These are phyloP conservation scores for Graphilbum fragrans DNA, from an alignment of 2,329 filamentous ascomycete species.

Conservation along the genomic window DNA sequence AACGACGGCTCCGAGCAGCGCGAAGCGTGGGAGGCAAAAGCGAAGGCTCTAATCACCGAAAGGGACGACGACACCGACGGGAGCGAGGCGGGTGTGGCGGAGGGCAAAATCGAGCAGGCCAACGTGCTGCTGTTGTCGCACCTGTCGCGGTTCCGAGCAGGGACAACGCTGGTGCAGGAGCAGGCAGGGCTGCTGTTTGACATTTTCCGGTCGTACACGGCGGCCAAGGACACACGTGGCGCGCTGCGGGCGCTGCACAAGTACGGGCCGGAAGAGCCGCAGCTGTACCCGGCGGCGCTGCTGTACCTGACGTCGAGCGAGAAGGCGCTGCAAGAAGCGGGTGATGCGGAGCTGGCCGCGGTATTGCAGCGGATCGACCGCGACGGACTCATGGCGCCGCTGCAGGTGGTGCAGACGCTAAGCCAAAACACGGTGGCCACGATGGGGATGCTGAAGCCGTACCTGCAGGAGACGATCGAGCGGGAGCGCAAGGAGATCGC, in stretches of 20 bases:
- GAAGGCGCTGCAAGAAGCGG: conserved; percentile 71
- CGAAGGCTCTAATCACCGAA: conserved; percentile 67
- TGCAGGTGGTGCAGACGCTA: conserved; percentile 92
- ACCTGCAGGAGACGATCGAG: conserved; percentile 79
- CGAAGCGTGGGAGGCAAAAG: conserved; percentile 79
- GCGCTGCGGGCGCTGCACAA: conserved; percentile 83
- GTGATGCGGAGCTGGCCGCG: conserved; percentile 63
- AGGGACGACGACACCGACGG: conserved; percentile 34
- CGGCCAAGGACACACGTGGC: conserved; percentile 80
- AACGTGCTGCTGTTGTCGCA: conserved; percentile 90
- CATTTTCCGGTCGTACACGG: conserved; percentile 92
- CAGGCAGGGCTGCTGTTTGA: conserved; percentile 85
- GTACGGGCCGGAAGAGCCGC: conserved; percentile 83
- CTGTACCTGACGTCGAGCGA: conserved; percentile 86
- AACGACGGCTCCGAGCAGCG: conserved; percentile 55
- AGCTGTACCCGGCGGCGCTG: conserved; percentile 83
- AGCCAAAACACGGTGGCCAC: conserved; percentile 62
- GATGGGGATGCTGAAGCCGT: conserved; percentile 94
- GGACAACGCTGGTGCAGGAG: conserved; percentile 85
- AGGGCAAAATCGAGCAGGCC: conserved; percentile 94
- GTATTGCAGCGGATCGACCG: conserved; percentile 80
- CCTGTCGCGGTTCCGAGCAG: conserved; percentile 78
- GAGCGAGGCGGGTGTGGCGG: conserved; percentile 56
- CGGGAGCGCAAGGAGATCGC: conserved; percentile 79
- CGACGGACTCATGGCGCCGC: conserved; percentile 84